These are phyloP conservation scores for Chlamydomonas urium DNA, from an alignment of 139 green algal genomes.

Conservation along the genomic window DNA sequence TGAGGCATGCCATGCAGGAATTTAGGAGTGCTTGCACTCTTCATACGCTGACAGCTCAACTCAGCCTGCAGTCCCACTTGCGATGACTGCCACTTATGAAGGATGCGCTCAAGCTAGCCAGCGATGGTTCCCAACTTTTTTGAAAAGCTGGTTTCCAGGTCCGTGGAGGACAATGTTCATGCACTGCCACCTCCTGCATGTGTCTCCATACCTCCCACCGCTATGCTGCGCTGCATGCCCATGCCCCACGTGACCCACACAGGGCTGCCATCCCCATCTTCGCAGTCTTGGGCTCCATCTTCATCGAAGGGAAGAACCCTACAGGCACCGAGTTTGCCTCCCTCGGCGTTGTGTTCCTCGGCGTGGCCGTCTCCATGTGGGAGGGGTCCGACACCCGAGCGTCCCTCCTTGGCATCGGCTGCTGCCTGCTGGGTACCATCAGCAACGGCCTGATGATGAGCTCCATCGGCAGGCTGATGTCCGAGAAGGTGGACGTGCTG, in stretches of 20 bases:
- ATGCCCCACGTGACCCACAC: slow-evolving; percentile 45
- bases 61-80: too few species aligned
- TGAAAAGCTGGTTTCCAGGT: too few species aligned
- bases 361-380: slow-evolving; percentile 33
- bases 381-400: slow-evolving; percentile 20
- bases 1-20: too few species aligned
- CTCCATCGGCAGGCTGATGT: slow-evolving; percentile 42
- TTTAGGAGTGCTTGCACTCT: too few species aligned
- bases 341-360: slow-evolving; percentile 35
- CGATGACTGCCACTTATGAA: too few species aligned
- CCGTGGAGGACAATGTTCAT: too few species aligned
- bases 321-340: slow-evolving; percentile 24
- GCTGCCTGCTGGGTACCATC: slow-evolving; percentile 33
- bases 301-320: slow-evolving; percentile 31
- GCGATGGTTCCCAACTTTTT: too few species aligned
- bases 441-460: slow-evolving; percentile 49
- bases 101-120: too few species aligned
- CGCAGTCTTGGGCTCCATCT: slow-evolving; percentile 23
- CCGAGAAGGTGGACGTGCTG: slow-evolving; percentile 69
- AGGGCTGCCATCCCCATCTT: slow-evolving; percentile 35
- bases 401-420: slow-evolving; percentile 19
- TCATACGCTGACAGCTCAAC: too few species aligned
- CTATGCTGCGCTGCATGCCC: too few species aligned
- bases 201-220: too few species aligned
- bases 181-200: too few species aligned